Conservation (phyloP, 495 filamentous ascomycete genomes). For the Pyrenopolyporus hunteri region DNA sequence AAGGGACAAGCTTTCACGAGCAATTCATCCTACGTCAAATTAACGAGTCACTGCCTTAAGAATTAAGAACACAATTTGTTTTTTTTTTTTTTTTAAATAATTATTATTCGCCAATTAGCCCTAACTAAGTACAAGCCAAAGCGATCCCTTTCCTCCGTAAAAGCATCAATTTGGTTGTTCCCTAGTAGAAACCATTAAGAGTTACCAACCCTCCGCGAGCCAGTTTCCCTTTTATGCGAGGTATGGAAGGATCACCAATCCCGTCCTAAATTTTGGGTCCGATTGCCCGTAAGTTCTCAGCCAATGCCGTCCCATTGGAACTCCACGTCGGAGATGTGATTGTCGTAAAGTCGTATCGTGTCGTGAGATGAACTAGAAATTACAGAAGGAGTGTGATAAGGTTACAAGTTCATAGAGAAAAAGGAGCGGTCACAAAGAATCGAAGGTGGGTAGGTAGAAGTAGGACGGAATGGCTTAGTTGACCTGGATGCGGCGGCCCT, state of each 20-base stretch:
- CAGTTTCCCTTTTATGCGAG: not conserved
- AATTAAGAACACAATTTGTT: not conserved
- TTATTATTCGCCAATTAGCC: slow-evolving; percentile 1
- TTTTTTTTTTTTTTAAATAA: slow-evolving; percentile 4
- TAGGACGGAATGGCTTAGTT: slow-evolving; percentile 23
- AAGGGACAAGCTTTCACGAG: too few species aligned
- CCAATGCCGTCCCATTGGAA: not conserved
- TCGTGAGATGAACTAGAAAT: too few species aligned
- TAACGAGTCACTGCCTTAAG: too few species aligned
- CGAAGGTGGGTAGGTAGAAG: not conserved
- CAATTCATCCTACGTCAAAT: too few species aligned
- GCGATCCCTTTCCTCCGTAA: not conserved
- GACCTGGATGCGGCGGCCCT: slow-evolving; percentile 40
- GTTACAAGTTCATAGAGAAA: not conserved
- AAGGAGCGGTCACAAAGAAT: not conserved
- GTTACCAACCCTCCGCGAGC: slow-evolving; percentile 9
- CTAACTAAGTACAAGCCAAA: not conserved
- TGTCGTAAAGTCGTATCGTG: too few species aligned
- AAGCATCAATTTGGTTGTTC: not conserved
- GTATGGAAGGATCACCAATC: slow-evolving; percentile 7
- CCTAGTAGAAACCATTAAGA: not conserved
- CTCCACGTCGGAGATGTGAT: too few species aligned
- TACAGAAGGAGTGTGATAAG: not conserved
- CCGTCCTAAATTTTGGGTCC: not conserved
- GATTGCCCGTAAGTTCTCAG: too few species aligned